Conservation (phyloP, 306 rosid species). For the Alnus glutinosa region DNA sequence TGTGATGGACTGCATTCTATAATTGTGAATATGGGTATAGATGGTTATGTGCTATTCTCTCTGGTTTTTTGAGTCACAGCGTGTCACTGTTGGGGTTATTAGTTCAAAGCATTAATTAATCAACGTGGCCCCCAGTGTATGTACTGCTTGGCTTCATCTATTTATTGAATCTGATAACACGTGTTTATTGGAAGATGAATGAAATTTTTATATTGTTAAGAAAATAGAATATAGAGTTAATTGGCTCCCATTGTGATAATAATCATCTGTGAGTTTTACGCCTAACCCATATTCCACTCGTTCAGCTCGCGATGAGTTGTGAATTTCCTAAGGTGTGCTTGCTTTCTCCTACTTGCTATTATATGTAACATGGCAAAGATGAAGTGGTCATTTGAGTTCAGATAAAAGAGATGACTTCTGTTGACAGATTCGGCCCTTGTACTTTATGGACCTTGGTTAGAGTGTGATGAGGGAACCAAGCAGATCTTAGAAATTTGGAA, state of each 20-base stretch:
- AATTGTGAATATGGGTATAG: not conserved
- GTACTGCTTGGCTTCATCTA: no score
- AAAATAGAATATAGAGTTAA: not conserved
- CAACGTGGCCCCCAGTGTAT: no score
- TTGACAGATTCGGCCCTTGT: not conserved
- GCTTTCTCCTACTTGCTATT: not conserved
- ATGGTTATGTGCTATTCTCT: no score
- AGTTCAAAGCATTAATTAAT: no score
- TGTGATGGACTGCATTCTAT: not conserved
- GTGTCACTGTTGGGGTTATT: no score
- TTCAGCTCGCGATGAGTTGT: not conserved
- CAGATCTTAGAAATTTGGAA: no score
- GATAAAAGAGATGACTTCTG: not conserved
- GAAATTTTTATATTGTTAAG: no score
- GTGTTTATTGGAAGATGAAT: no score
- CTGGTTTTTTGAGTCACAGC: no score
- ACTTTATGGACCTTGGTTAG: not conserved
- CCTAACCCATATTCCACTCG: not conserved
- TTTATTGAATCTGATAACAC: no score
- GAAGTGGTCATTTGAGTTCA: not conserved
- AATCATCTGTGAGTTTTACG: not conserved
- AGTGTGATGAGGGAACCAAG: not conserved
- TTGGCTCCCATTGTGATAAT: not conserved
- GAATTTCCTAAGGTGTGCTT: not conserved
- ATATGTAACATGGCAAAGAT: not conserved